Conservation (phyloP, 75 land plant species). For the Ceratopteris richardii region DNA sequence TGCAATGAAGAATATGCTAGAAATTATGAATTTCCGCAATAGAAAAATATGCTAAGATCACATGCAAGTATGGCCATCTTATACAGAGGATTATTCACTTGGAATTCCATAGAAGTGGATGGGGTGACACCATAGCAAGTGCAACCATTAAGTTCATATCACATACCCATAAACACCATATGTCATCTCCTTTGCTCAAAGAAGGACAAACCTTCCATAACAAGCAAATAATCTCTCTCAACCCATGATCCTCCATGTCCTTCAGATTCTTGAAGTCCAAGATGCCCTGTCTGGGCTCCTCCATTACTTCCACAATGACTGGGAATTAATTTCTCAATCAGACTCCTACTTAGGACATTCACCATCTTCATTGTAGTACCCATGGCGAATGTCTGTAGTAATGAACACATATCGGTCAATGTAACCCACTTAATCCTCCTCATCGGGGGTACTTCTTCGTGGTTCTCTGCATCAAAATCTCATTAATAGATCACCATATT, state of each 20-base stretch:
- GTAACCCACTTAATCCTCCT: no score
- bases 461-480: no score
- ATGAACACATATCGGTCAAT: no score
- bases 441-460: no score
- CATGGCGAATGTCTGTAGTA: conserved; percentile 8
- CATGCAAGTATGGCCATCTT: no score
- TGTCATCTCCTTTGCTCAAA: conserved; percentile 65
- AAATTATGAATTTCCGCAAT: no score
- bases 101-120: no score
- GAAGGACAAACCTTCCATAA: conserved; percentile 50
- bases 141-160: conserved; percentile 69
- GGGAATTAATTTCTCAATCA: conserved; percentile 63
- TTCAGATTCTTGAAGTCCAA: conserved; percentile 47
- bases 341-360: conserved; percentile 37
- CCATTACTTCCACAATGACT: conserved; percentile 58
- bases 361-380: conserved; percentile 23
- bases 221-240: conserved; percentile 55
- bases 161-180: conserved; percentile 68
- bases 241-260: conserved; percentile 42
- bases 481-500: no score
- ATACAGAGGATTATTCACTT: no score
- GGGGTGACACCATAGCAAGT: conserved; percentile 36
- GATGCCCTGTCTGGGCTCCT: conserved; percentile 23
- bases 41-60: no score
- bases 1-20: no score